These are phyloP conservation scores for Neonectria faginata DNA, from an alignment of 2,329 filamentous ascomycete species.

Conservation along the genomic window DNA sequence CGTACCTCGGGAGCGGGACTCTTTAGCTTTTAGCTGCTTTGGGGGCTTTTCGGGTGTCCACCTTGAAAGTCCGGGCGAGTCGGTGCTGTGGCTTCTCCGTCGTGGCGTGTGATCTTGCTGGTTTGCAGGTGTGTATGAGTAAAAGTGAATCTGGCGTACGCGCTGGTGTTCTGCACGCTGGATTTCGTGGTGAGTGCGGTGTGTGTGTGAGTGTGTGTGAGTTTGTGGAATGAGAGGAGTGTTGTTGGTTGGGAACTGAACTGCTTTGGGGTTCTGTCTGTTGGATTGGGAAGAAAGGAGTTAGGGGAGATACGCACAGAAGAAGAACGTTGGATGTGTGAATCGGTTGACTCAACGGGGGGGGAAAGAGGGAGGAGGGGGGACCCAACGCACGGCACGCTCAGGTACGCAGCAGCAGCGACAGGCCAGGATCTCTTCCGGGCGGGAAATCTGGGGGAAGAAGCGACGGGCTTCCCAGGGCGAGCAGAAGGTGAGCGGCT, in stretches of 20 bases:
- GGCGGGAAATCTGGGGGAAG: conserved; percentile 16
- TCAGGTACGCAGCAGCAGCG: conserved; percentile 12
- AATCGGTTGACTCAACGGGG: conserved; percentile 22
- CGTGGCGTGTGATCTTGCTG: conserved; percentile 21
- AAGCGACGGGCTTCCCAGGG: conserved; percentile 9
- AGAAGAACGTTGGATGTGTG: conserved; percentile 11
- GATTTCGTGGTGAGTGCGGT: conserved; percentile 14
- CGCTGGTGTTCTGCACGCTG: not conserved
- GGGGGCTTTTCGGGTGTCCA: conserved; percentile 17
- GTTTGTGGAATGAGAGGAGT: not conserved
- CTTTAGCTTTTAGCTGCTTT: conserved; percentile 12
- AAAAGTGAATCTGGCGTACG: conserved; percentile 19
- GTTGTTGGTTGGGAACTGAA: not conserved
- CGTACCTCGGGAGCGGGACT: conserved; percentile 35
- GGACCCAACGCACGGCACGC: not conserved
- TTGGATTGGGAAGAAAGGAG: conserved; percentile 16
- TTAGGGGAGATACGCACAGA: conserved; percentile 18
- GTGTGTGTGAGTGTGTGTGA: conserved; percentile 4
- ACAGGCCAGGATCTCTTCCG: conserved; percentile 9
- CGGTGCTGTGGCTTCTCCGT: conserved; percentile 11
- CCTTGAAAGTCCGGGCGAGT: conserved; percentile 9
- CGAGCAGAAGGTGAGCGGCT: conserved; percentile 10
- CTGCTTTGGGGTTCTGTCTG: not conserved
- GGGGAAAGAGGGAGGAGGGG: too few relatives aligned
- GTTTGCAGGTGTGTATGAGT: conserved; percentile 17